A percentile compares a stretch with the other conserved stretches of the same genome.
Evolutionary conservation across 352 stramenopile species (phyloP).

Genomic region (Pythium scleroteichum): DNA sequence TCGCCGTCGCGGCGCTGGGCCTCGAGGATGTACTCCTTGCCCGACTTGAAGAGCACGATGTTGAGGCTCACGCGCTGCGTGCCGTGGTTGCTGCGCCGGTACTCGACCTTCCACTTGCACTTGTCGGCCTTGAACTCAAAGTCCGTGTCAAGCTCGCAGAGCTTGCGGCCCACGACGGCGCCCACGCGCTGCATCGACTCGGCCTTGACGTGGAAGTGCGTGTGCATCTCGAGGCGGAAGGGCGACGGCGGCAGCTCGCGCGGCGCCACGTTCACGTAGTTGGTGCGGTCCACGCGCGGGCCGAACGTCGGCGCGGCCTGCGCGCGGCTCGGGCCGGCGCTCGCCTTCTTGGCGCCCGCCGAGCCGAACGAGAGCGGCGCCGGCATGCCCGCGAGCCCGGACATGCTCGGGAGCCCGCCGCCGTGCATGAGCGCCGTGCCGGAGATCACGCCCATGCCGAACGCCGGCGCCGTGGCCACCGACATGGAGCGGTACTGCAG

Average conservation of each 20-base stretch:
- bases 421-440: constrained; percentile 31
- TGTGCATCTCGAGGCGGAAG: constrained; percentile 86
- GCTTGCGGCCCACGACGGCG: constrained; percentile 72
- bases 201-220: constrained; percentile 86
- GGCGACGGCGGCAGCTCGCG: constrained; percentile 70
- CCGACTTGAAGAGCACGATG: constrained; percentile 75
- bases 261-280: constrained; percentile 69
- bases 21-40: constrained; percentile 76
- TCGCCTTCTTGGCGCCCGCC: constrained; percentile 38
- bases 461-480: constrained; percentile 39
- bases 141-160: constrained; percentile 84
- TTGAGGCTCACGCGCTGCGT: constrained; percentile 73
- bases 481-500: constrained; percentile 62
- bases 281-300: constrained; percentile 67
- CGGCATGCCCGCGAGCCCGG: constrained; percentile 30
- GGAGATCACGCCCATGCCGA: constrained; percentile 40
- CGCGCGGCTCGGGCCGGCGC: constrained; percentile 29
- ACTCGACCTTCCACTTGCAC: constrained; percentile 89
- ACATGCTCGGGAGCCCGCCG: constrained; percentile 24
- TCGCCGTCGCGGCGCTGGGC: constrained; percentile 77
- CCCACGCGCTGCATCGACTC: constrained; percentile 77
- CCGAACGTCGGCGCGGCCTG: constrained; percentile 45
- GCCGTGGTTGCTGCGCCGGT: constrained; percentile 45
- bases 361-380: constrained; percentile 45
- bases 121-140: constrained; percentile 85